Evolutionary conservation across 192 early-diverging fungal species (phyloP), one percentile per base, ranked within the genome.

Genomic region (Coemansia erecta): DNA sequence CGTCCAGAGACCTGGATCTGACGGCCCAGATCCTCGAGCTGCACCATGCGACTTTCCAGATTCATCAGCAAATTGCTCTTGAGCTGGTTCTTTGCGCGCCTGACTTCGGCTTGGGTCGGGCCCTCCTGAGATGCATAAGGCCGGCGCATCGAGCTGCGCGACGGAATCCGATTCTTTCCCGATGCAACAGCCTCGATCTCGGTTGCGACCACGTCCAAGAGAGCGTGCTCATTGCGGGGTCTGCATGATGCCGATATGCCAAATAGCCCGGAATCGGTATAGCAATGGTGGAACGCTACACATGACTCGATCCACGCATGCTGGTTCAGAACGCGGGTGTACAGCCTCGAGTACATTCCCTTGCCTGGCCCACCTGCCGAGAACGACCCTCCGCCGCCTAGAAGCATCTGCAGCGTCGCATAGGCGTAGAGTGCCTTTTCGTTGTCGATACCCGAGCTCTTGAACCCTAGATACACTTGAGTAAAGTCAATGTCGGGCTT

Each of bases 331-430:
- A 98, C 94, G 40, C 93, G 89, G 12, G 92, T 96, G 70, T 95
- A 98, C 28, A 98, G 83, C 4, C 94, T 86, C 43, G 94, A 95
- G 84, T 98, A 95, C 94, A 98, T 97, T 53, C 97, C 97, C 79
- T 98, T 97, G 4, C 96, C 94, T 1, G 97, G 97, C 8, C 97
- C 97, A 58, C 97, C 97, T 0, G 97, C 97, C 12, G 90, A 92
- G 68, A 98, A 98, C 1, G 92, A 92, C 6, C 94, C 93, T 41
- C 97, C 97, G 31, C 97, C 97, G 22, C 97, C 97, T 69, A 98
- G 83, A 31, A 98, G 78, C 54, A 90, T 84, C 55, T 94, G 89
- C 37, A 98, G 76, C 14, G 90, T 92, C 9, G 97, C 92, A 53
- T 97, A 82, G 9, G 92, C 86, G 72, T 97, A 98, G 13, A 96